A percentile compares a stretch with the other conserved stretches of the same genome.
These are phyloP conservation scores for Boletus sp. DNA, from an alignment of 1,284 basidiomycete genomes.

Conservation along the genomic window DNA sequence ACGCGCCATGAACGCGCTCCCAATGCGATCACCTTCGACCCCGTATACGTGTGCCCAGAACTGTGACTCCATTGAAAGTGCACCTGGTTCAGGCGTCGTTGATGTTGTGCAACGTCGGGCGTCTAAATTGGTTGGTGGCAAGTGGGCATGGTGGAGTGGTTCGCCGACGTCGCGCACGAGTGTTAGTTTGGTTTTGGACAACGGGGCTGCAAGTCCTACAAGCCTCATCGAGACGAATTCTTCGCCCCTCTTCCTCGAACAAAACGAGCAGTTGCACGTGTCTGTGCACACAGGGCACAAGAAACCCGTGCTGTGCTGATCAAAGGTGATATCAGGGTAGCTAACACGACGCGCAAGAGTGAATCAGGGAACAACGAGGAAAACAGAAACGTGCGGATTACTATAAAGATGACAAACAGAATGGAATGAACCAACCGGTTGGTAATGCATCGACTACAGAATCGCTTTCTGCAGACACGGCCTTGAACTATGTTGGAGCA, in stretches of 20 bases:
- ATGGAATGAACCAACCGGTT: constrained; percentile 22
- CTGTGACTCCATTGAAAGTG: not conserved
- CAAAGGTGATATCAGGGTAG: constrained; percentile 32
- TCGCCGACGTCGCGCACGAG: constrained; percentile 21
- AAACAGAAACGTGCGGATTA: not conserved
- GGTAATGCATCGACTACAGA: constrained; percentile 29
- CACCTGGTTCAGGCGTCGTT: constrained; percentile 7
- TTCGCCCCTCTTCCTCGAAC: constrained; percentile 27
- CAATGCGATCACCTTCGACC: constrained; percentile 27
- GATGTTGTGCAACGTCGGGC: not conserved
- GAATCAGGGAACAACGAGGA: not conserved
- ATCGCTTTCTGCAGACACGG: constrained; percentile 27
- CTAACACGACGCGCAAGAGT: constrained; percentile 5
- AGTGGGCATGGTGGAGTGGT: not conserved
- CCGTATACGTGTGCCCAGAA: constrained; percentile 36
- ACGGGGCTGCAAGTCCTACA: constrained; percentile 22
- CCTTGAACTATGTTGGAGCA: constrained; percentile 23
- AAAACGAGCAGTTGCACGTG: constrained; percentile 30
- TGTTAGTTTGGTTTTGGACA: constrained; percentile 25
- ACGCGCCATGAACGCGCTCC: constrained; percentile 26
- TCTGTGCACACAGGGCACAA: constrained; percentile 30
- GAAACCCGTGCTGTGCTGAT: constrained; percentile 24
- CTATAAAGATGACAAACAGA: too few relatives aligned
- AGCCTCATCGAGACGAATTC: constrained; percentile 31
- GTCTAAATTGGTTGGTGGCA: not conserved